A percentile compares a stretch with the other conserved stretches of the same genome.
phyloP scores from a whole-genome alignment of 192 early-diverging fungal genomes.

The Linnemannia zychae region DNA sequence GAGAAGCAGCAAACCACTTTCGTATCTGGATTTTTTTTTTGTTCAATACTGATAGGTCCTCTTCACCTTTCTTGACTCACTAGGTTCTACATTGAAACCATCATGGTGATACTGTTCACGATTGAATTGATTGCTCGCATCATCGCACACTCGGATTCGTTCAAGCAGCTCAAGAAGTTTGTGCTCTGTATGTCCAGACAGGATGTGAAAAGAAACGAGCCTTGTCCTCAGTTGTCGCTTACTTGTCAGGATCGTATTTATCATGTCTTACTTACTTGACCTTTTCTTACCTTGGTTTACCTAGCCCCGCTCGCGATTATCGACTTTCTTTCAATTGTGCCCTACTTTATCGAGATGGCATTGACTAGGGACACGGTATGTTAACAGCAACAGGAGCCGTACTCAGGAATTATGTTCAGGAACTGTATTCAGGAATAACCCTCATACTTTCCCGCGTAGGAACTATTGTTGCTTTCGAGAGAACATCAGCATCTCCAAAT shows the following conservation, averaged over 20 bases:
- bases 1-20: background rate
- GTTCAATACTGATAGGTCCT: background rate
- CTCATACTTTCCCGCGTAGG: too few species aligned
- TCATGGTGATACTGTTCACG: constrained; percentile 78
- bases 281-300: background rate
- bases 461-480: background rate
- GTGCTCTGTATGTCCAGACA: constrained; percentile 46
- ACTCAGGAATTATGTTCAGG: background rate
- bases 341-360: constrained; percentile 82
- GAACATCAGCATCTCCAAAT: constrained; percentile 29
- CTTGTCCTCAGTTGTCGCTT: background rate
- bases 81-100: constrained; percentile 75
- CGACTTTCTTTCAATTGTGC: constrained; percentile 80
- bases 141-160: constrained; percentile 76
- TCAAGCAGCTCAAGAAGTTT: constrained; percentile 68
- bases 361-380: constrained; percentile 67
- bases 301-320: constrained; percentile 72
- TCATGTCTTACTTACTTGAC: background rate
- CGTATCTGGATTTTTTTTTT: background rate
- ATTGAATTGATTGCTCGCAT: constrained; percentile 77
- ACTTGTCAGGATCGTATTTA: background rate
- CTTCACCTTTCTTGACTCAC: background rate
- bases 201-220: background rate
- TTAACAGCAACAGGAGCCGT: background rate
- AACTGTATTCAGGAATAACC: background rate